Conservation (phyloP, 2,329 filamentous ascomycete genomes). For the Epichloe elymi region DNA sequence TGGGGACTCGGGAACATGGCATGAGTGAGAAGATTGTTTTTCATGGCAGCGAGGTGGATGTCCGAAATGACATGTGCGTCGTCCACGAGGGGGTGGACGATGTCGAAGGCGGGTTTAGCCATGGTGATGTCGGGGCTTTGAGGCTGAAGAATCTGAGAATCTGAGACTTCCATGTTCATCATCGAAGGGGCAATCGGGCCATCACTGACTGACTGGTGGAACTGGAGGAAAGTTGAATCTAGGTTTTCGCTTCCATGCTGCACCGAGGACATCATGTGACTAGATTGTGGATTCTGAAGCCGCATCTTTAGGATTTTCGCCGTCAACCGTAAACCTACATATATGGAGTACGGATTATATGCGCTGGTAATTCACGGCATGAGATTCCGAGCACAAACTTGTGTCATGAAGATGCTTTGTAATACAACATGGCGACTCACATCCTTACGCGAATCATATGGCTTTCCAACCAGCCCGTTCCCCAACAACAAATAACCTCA, state of each 20-base stretch:
- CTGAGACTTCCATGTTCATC: not conserved
- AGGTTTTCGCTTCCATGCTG: not conserved
- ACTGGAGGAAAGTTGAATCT: not conserved
- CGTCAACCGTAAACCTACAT: too few species aligned
- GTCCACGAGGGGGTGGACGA: conserved; percentile 14
- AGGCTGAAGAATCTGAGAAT: not conserved
- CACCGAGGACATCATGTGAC: not conserved
- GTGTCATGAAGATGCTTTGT: too few species aligned
- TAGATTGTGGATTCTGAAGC: not conserved
- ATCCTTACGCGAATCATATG: too few species aligned
- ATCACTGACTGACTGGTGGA: not conserved
- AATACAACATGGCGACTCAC: too few species aligned
- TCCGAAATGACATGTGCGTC: conserved; percentile 14
- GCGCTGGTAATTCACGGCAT: too few species aligned
- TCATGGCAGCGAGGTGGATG: conserved; percentile 27
- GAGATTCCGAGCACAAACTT: too few species aligned
- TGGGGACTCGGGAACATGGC: conserved; percentile 25
- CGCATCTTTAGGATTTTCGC: not conserved
- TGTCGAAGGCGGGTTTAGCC: conserved; percentile 10
- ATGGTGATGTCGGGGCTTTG: not conserved
- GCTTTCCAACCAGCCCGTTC: too few species aligned
- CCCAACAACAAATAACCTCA: too few species aligned
- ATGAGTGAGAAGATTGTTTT: conserved; percentile 24
- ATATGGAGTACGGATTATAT: too few species aligned
- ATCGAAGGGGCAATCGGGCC: not conserved